phyloP scores from a whole-genome alignment of 148 eudicot genomes.

The Silene uniflora region DNA sequence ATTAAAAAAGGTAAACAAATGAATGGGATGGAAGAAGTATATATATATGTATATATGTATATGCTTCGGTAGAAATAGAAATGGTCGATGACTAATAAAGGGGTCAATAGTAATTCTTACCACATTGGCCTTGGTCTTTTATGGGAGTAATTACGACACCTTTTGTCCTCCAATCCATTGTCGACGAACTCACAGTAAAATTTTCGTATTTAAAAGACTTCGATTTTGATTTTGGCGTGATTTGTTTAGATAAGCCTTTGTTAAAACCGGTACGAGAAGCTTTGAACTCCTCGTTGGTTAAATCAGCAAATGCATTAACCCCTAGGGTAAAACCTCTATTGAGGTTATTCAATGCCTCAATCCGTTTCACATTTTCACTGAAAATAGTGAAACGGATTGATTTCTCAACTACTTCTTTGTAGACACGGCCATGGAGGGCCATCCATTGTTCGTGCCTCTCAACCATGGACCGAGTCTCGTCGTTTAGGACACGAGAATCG shows the following conservation, averaged over 20 bases:
- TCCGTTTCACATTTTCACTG: slow-evolving; percentile 41
- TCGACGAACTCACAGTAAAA: too few species aligned
- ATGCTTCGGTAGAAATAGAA: not conserved
- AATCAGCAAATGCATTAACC: too few species aligned
- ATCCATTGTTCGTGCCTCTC: slow-evolving; percentile 57
- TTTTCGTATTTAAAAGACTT: too few species aligned
- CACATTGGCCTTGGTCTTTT: slow-evolving; percentile 56
- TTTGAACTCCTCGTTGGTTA: slow-evolving; percentile 50
- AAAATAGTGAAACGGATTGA: slow-evolving; percentile 41
- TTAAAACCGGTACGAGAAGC: slow-evolving; percentile 38
- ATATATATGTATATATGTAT: too few species aligned
- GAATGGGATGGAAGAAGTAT: too few species aligned
- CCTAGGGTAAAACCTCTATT: slow-evolving; percentile 36
- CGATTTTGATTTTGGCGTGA: slow-evolving; percentile 9
- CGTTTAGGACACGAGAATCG: slow-evolving; percentile 29
- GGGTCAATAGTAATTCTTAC: slow-evolving; percentile 39
- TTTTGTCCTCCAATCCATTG: slow-evolving; percentile 50
- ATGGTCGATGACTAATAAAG: too few species aligned
- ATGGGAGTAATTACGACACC: slow-evolving; percentile 59
- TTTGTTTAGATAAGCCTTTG: slow-evolving; percentile 10
- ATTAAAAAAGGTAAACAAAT: too few species aligned
- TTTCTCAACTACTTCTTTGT: slow-evolving; percentile 41
- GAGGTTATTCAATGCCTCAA: slow-evolving; percentile 38
- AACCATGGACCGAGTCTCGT: slow-evolving; percentile 30
- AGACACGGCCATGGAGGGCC: slow-evolving; percentile 48